phyloP scores from a whole-genome alignment of 1,284 basidiomycete genomes.

The Ganoderma lingzhi region DNA sequence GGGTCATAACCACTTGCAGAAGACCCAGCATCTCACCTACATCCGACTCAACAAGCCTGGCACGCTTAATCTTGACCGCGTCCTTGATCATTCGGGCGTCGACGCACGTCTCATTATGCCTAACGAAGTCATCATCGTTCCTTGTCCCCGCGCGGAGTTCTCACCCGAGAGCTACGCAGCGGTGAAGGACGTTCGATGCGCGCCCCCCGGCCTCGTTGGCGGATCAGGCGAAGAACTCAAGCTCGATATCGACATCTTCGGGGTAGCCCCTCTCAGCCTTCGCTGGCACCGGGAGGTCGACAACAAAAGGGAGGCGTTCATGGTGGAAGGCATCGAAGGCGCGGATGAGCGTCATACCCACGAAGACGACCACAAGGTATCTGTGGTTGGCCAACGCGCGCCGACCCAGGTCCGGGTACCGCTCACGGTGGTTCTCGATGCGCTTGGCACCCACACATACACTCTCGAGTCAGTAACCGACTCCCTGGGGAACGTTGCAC shows the following conservation, averaged over 20 bases:
- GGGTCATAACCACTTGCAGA: conserved; percentile 56
- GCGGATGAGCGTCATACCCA: conserved; percentile 40
- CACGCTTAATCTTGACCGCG: conserved; percentile 73
- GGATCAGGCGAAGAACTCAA: conserved; percentile 72
- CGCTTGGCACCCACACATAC: conserved; percentile 73
- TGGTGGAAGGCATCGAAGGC: conserved; percentile 87
- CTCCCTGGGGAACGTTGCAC: conserved; percentile 74
- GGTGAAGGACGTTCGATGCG: conserved; percentile 69
- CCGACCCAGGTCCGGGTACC: conserved; percentile 74
- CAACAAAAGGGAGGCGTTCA: conserved; percentile 68
- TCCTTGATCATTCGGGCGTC: conserved; percentile 74
- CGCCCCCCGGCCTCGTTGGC: conserved; percentile 40
- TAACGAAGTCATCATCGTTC: conserved; percentile 78
- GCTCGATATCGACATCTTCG: conserved; percentile 74
- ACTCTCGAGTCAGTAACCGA: conserved; percentile 79
- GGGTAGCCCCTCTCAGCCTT: conserved; percentile 82
- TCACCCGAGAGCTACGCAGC: conserved; percentile 52
- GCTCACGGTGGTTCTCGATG: conserved; percentile 66
- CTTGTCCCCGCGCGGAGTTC: conserved; percentile 84
- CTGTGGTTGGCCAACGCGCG: conserved; percentile 34
- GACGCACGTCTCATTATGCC: conserved; percentile 72
- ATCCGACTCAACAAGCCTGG: conserved; percentile 79
- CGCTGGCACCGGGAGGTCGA: conserved; percentile 78
- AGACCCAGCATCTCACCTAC: conserved; percentile 77
- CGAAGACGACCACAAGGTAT: conserved; percentile 31